Percentiles rank a stretch among this genome's conserved stretches.
phyloP scores from a whole-genome alignment of 1,139 yeast species.

The Hemisphaericaspora subhashii region DNA sequence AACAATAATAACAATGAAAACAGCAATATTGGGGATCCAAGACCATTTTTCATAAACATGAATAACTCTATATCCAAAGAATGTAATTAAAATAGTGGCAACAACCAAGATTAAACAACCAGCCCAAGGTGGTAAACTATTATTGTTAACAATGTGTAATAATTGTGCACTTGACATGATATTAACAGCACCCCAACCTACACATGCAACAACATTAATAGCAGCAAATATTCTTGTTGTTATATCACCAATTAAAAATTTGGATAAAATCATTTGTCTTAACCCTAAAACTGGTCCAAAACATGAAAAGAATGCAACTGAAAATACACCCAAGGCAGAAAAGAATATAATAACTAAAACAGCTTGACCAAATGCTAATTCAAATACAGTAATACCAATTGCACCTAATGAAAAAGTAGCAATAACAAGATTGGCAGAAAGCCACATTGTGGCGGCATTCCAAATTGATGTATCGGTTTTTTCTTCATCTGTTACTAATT shows the following conservation, averaged over 20 bases:
- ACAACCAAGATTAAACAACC: conserved; percentile 76
- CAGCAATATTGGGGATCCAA: conserved; percentile 79
- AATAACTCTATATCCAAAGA: conserved; percentile 82
- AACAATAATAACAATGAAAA: conserved; percentile 75
- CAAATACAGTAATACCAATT: conserved; percentile 62
- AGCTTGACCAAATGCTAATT: conserved; percentile 64
- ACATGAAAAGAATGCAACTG: conserved; percentile 80
- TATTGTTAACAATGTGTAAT: conserved; percentile 71
- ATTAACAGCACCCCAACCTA: conserved; percentile 96
- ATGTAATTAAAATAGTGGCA: conserved; percentile 71
- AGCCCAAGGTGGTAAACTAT: conserved; percentile 84
- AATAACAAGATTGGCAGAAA: conserved; percentile 85
- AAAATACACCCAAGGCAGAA: conserved; percentile 65
- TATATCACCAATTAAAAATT: conserved; percentile 73
- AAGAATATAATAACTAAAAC: conserved; percentile 68
- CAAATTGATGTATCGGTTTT: conserved; percentile 59
- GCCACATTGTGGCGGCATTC: conserved; percentile 88
- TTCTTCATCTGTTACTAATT: conserved; percentile 66
- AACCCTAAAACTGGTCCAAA: conserved; percentile 87
- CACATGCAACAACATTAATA: conserved; percentile 80
- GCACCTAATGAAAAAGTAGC: conserved; percentile 84
- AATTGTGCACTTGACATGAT: conserved; percentile 88
- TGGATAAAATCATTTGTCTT: conserved; percentile 82
- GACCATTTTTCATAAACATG: conserved; percentile 83
- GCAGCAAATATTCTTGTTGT: conserved; percentile 77